phyloP scores from a whole-genome alignment of 768 basidiomycete genomes.

The Rhodosporidiobolus odoratus region DNA sequence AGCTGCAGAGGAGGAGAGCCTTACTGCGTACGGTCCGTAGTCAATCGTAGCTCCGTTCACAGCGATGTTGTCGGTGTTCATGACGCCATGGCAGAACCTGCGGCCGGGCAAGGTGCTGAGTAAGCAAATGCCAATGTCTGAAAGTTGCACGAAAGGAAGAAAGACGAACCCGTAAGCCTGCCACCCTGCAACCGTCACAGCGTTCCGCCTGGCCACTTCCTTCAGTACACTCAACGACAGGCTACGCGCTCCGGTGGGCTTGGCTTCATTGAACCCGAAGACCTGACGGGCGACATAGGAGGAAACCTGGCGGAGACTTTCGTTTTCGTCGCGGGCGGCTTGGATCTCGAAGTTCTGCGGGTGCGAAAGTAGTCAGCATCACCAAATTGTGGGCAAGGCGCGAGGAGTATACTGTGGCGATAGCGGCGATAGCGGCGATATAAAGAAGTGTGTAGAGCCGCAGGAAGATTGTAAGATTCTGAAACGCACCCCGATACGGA shows the following conservation, averaged over 20 bases:
- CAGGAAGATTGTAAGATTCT: not conserved
- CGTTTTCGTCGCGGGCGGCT: slow-evolving; percentile 53
- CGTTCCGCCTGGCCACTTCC: slow-evolving; percentile 78
- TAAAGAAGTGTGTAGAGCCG: too few relatives aligned
- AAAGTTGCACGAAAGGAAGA: too few relatives aligned
- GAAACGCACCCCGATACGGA: slow-evolving; percentile 66
- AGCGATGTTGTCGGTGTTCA: slow-evolving; percentile 82
- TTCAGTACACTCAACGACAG: slow-evolving; percentile 53
- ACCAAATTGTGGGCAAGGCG: too few relatives aligned
- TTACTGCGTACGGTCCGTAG: slow-evolving; percentile 51
- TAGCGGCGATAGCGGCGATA: too few relatives aligned
- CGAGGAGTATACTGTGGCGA: too few relatives aligned
- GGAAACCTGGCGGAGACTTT: slow-evolving; percentile 66
- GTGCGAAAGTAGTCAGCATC: slow-evolving; percentile 51
- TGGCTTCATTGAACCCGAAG: slow-evolving; percentile 21
- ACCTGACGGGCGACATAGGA: slow-evolving; percentile 51
- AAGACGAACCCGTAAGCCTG: slow-evolving; percentile 77
- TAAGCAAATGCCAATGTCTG: too few relatives aligned
- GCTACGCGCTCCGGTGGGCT: not conserved
- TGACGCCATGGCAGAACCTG: slow-evolving; percentile 59
- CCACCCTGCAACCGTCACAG: slow-evolving; percentile 89
- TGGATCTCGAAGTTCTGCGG: slow-evolving; percentile 51
- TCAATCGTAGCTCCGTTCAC: slow-evolving; percentile 54
- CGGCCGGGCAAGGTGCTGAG: not conserved
- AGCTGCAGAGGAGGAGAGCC: not conserved